Base-by-base conservation (phyloP, 75 land plant species). In the Pinus albicaulis region DNA sequence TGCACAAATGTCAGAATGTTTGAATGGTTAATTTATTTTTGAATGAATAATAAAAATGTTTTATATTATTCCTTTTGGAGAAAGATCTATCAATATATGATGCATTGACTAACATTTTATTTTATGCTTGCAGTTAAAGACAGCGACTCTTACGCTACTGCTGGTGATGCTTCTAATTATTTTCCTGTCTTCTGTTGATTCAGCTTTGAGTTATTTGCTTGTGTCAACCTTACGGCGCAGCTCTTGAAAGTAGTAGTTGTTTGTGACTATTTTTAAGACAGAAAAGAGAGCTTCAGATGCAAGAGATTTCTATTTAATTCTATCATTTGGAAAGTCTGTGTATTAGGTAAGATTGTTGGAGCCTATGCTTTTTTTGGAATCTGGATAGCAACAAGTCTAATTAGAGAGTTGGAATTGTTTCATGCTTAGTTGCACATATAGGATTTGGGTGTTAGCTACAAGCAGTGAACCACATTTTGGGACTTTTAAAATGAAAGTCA, bases 141-240 rank as follows among this genome's bases (percentile, higher is more conserved):
- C 91, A 26, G 91, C 91, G 52, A 64, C 76, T 24, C 81, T 93
- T 23, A 89, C 96, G 26, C 89, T 91, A 69, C 88, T 91, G 34
- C 84, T 93, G 65, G 96, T 89, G 6, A 87, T 89, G 5, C 13
- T 89, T 73, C 88, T 93, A 55, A 89, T 91, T 57, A 84, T 93
- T 41, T 86, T 89, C 16, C 77, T 93, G 12, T 81, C 88, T 12
- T 83, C 93, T 11, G 73, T 89, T 48, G 93, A 93, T 72, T 85
- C 96, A 23, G 76, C 72, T 36, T 82, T 91, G 48, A 73, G 81
- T 59, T 91, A 78, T 71, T 1, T 89, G 12, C 74, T 93, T 23
- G 85, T 86, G 72, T 78, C 79, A 16, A 28, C 79, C 53, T 82
- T 91, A 11, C 71, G 91, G 31, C 81, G 80, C 23, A 68, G 15